A percentile compares a stretch with the other conserved stretches of the same genome.
Conservation (phyloP, 352 stramenopile species). For the Blastocystis hominis region DNA sequence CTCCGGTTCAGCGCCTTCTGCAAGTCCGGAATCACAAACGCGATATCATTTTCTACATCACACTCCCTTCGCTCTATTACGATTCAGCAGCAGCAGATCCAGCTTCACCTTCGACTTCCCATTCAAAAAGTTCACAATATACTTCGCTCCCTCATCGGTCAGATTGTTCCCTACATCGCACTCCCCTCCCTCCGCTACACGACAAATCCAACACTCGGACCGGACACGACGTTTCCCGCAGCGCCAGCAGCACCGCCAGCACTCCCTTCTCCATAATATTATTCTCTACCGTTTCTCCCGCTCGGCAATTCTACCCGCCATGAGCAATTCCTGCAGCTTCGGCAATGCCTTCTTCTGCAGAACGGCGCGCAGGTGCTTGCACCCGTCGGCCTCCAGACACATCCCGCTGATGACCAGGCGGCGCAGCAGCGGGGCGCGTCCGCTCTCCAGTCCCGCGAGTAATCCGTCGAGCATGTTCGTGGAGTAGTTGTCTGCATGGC, state of each 20-base stretch:
- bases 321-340: slow-evolving; percentile 1
- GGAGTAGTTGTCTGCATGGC: not conserved
- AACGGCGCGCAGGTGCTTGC: not conserved
- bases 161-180: slow-evolving; percentile 26
- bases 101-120: slow-evolving; percentile 30
- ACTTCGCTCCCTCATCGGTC: slow-evolving; percentile 46
- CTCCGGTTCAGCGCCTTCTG: slow-evolving; percentile 19
- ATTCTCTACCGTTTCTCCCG: slow-evolving; percentile 5
- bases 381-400: slow-evolving; percentile 35
- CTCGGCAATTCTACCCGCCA: not conserved
- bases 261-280: slow-evolving; percentile 40
- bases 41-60: slow-evolving; percentile 32
- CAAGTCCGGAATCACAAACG: slow-evolving; percentile 6
- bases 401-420: slow-evolving; percentile 10
- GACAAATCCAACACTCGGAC: slow-evolving; percentile 34
- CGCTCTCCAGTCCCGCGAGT: not conserved
- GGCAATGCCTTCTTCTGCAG: slow-evolving; percentile 2
- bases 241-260: not conserved
- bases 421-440: not conserved
- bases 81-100: slow-evolving; percentile 9
- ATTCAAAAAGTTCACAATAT: slow-evolving; percentile 47
- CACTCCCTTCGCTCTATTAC: not conserved
- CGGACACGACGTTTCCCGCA: slow-evolving; percentile 16
- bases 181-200: not conserved
- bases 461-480: not conserved